These are phyloP conservation scores for Marchantia polymorpha DNA, from an alignment of 225 moss, liverwort and hornwort genomes.

Conservation along the genomic window DNA sequence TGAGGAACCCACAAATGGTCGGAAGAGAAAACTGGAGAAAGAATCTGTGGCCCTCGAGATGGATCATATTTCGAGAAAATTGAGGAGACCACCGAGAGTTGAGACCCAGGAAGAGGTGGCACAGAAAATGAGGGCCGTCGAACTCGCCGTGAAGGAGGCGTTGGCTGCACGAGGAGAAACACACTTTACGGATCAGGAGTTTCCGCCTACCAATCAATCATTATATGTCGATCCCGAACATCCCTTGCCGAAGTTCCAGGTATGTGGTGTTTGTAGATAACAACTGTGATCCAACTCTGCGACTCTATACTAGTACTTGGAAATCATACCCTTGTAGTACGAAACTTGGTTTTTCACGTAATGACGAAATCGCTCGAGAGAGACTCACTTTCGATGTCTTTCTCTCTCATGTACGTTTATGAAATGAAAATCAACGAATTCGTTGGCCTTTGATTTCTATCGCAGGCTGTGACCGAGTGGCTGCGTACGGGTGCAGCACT, in stretches of 20 bases:
- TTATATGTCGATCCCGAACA: constrained; percentile 76
- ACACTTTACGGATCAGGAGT: constrained; percentile 91
- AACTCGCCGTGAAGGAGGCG: constrained; percentile 93
- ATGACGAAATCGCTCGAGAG: no score
- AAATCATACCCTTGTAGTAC: no score
- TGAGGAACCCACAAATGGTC: constrained; percentile 73
- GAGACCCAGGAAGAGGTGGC: constrained; percentile 88
- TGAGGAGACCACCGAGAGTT: constrained; percentile 73
- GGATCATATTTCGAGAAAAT: constrained; percentile 72
- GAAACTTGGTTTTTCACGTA: no score
- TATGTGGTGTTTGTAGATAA: constrained; percentile 27
- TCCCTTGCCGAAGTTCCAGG: constrained; percentile 87
- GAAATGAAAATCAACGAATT: no score
- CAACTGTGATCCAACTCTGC: no score
- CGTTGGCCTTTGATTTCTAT: background rate
- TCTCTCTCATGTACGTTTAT: no score
- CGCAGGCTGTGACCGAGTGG: constrained; percentile 84
- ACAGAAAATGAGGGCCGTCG: constrained; percentile 90
- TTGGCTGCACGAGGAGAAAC: constrained; percentile 85
- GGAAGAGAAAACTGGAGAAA: constrained; percentile 76
- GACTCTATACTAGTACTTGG: no score
- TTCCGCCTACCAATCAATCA: constrained; percentile 85
- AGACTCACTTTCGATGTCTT: no score
- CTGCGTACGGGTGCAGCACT: constrained; percentile 66
- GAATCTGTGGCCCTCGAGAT: constrained; percentile 81